phyloP scores from a whole-genome alignment of 352 stramenopile species.

The Phytopythium chamaehyphon region DNA sequence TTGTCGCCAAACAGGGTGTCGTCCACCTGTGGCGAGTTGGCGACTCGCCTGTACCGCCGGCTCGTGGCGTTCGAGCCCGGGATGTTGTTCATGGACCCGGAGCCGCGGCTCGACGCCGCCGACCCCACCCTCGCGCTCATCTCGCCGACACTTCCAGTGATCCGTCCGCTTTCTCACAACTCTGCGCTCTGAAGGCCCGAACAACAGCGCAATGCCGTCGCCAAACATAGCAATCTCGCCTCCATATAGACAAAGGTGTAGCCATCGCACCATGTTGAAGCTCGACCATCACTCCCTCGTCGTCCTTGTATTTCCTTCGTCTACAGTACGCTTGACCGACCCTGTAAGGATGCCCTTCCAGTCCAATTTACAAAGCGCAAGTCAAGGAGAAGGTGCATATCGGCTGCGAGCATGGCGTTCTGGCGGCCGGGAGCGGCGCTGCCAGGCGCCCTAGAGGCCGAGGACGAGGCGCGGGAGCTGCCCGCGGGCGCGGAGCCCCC shows the following conservation, averaged over 20 bases:
- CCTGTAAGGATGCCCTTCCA: neutral
- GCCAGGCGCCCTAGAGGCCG: constrained; percentile 21
- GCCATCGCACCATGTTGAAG: neutral
- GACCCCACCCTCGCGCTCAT: constrained; percentile 27
- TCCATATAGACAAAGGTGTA: too few relatives aligned
- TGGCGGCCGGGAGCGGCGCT: constrained; percentile 59
- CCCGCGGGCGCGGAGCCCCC: constrained; percentile 29
- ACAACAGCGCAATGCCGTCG: too few relatives aligned
- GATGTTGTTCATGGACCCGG: neutral
- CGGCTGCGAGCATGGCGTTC: constrained; percentile 36
- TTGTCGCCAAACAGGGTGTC: constrained; percentile 71
- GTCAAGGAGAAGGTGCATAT: neutral
- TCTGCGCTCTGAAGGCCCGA: too few relatives aligned
- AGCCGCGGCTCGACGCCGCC: constrained; percentile 23
- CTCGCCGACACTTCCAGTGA: constrained; percentile 1
- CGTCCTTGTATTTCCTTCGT: too few relatives aligned
- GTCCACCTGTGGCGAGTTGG: constrained; percentile 57
- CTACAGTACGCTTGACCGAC: too few relatives aligned
- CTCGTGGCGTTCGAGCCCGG: constrained; percentile 16
- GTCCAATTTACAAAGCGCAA: neutral
- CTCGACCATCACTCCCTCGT: too few relatives aligned
- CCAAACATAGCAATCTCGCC: too few relatives aligned
- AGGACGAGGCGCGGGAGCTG: constrained; percentile 28
- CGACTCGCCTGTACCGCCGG: constrained; percentile 57
- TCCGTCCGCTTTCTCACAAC: neutral